Conservation (phyloP, 768 basidiomycete genomes). For the Lentinus tigrinus region DNA sequence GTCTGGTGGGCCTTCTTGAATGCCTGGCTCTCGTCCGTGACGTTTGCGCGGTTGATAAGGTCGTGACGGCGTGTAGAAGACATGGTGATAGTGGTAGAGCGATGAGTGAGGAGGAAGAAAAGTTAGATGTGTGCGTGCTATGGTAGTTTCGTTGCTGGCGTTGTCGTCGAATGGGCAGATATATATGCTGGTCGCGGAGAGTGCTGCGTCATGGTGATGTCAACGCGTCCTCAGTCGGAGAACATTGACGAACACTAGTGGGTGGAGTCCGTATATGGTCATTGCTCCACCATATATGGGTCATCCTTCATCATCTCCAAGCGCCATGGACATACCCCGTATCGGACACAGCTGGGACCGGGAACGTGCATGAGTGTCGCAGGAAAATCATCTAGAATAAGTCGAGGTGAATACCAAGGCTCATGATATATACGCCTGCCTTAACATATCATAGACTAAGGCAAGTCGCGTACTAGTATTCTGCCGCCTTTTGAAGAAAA, state of each 20-base stretch:
- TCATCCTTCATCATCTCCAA: not conserved
- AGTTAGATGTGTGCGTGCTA: not conserved
- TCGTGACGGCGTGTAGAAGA: conserved; percentile 10
- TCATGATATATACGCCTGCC: too few species aligned
- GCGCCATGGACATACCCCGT: conserved; percentile 19
- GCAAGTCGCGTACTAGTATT: not conserved
- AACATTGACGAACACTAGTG: conserved; percentile 2
- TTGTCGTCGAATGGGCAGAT: not conserved
- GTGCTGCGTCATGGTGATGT: conserved; percentile 16
- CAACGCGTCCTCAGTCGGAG: not conserved
- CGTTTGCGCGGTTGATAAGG: conserved; percentile 8
- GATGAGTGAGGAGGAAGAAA: not conserved
- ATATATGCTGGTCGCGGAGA: not conserved
- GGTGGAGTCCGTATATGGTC: not conserved
- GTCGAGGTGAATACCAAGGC: too few species aligned
- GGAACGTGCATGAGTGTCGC: not conserved
- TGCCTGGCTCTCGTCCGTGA: conserved; percentile 8
- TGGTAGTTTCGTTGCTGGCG: not conserved
- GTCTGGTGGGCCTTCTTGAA: conserved; percentile 32
- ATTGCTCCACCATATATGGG: conserved; percentile 5
- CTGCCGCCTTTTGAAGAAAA: not conserved
- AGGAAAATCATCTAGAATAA: too few species aligned
- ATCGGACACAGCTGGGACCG: too few species aligned
- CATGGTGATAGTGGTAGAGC: not conserved
- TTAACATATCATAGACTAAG: too few species aligned